Evolutionary conservation across 192 early-diverging fungal species (phyloP).

Genomic region (Paraglomus brasilianum): DNA sequence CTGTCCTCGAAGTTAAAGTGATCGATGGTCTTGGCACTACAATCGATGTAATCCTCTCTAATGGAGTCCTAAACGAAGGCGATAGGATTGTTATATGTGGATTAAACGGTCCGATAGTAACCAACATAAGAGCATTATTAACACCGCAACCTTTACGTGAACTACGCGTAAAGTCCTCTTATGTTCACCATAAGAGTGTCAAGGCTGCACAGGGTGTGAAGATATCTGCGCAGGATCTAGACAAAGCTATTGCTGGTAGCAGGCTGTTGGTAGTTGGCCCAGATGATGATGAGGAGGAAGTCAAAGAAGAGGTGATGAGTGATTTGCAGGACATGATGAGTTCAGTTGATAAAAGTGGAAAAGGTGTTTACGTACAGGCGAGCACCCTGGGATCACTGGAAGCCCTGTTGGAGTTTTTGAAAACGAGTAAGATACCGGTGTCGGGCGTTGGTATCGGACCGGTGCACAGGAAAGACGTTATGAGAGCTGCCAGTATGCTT

Average conservation of each 20-base stretch:
- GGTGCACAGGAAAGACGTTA: slow-evolving; percentile 96
- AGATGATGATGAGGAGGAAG: slow-evolving; percentile 95
- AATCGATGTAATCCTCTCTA: slow-evolving; percentile 94
- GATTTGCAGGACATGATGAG: slow-evolving; percentile 79
- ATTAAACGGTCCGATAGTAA: slow-evolving; percentile 91
- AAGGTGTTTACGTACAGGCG: slow-evolving; percentile 97
- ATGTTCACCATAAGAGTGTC: slow-evolving; percentile 94
- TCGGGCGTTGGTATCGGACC: slow-evolving; percentile 96
- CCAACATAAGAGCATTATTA: slow-evolving; percentile 87
- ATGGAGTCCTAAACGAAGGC: slow-evolving; percentile 92
- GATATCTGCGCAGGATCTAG: slow-evolving; percentile 90
- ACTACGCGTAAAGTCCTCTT: slow-evolving; percentile 93
- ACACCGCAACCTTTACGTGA: slow-evolving; percentile 99
- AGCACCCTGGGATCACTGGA: slow-evolving; percentile 97
- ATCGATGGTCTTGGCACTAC: slow-evolving; percentile 98
- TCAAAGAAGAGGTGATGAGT: slow-evolving; percentile 92
- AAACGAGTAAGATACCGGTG: slow-evolving; percentile 89
- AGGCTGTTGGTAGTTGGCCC: slow-evolving; percentile 88
- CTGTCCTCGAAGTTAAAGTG: slow-evolving; percentile 98
- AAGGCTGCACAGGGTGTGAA: slow-evolving; percentile 98
- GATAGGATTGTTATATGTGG: slow-evolving; percentile 96
- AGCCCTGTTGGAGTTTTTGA: slow-evolving; percentile 92
- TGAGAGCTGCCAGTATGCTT: slow-evolving; percentile 87
- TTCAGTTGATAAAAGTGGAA: slow-evolving; percentile 78
- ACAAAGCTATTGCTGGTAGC: slow-evolving; percentile 96